Conservation (phyloP, 805 yeast genomes). For the Saccharomycopsis vini region DNA sequence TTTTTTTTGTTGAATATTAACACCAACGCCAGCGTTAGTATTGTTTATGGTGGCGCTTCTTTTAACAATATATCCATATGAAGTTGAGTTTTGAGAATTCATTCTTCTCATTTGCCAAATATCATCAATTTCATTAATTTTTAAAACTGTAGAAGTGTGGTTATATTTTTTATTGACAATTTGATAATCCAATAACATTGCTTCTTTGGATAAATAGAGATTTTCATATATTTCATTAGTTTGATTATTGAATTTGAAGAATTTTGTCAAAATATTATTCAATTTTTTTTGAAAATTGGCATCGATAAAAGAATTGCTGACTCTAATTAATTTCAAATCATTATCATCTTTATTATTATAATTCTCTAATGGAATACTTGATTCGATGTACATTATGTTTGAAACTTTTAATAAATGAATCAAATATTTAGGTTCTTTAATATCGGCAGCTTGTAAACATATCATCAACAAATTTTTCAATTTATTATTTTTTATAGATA, state of each 20-base stretch:
- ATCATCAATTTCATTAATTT: neutral
- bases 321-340: neutral
- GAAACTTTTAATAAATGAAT: neutral
- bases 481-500: slow-evolving; percentile 1
- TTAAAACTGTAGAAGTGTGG: neutral
- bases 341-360: neutral
- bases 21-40: neutral
- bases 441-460: neutral
- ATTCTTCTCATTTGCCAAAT: neutral
- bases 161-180: neutral
- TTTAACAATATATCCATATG: neutral
- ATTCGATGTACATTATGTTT: slow-evolving; percentile 3
- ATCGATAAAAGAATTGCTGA: neutral
- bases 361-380: neutral
- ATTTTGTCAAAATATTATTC: neutral
- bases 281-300: neutral
- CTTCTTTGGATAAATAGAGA: neutral
- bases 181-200: slow-evolving; percentile 2
- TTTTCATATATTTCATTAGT: neutral
- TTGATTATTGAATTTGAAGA: neutral
- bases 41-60: neutral
- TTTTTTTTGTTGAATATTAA: neutral
- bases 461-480: slow-evolving; percentile 1
- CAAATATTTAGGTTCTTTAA: neutral
- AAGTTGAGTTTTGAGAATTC: neutral